Base-by-base conservation (phyloP, 768 basidiomycete species). In the Tubosaeta brunneosetosa region DNA sequence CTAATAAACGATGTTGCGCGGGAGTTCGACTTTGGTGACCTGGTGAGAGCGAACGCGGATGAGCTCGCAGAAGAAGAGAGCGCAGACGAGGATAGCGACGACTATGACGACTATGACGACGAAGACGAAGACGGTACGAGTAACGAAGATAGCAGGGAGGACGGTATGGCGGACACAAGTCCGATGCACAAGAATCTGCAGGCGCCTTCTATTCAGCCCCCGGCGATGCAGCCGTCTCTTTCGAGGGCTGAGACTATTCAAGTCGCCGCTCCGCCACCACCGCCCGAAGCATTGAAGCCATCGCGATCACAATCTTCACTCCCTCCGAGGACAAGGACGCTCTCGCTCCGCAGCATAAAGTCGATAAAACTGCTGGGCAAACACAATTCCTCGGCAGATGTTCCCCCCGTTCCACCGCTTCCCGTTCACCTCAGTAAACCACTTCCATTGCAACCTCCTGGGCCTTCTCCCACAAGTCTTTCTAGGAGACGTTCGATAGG, bases 1-100 rank as follows among this genome's bases (percentile, higher is more conserved):
- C 75, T 98, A 36, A 83, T 98, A 43, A 81, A 90, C 56, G 82
- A 85, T 44, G 82, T 97, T 31, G 83, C 94, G 47, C 80, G 78
- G 16, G 91, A 92, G 61, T 77, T 98, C 46, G 83, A 83, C 65
- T 85, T 98, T 55, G 84, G 88, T 11, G 88, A 90, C 34, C 73
- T 94, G 40, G 80, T 88, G 29, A 76, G 78, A 47, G 91, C 83
- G 4, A 89, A 92, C 62, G 90, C 83, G 9, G 77, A 86, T 46
- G 94, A 94, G 60, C 68, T 92, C 48, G 88, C 84, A 6, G 91
- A 86, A 3, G 86, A 91, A 60, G 84, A 82, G 59, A 78, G 72
- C 40, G 81, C 79, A 10, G 76, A 77, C 0, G 56, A 58, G 42
- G 77, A 77, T 17, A 66, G 66, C 14, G 74, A 73, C 8, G 63